Evolutionary conservation across 805 yeast genomes (phyloP), one percentile per base, ranked within the genome.

Genomic region (Candida khao-thaluensis): DNA sequence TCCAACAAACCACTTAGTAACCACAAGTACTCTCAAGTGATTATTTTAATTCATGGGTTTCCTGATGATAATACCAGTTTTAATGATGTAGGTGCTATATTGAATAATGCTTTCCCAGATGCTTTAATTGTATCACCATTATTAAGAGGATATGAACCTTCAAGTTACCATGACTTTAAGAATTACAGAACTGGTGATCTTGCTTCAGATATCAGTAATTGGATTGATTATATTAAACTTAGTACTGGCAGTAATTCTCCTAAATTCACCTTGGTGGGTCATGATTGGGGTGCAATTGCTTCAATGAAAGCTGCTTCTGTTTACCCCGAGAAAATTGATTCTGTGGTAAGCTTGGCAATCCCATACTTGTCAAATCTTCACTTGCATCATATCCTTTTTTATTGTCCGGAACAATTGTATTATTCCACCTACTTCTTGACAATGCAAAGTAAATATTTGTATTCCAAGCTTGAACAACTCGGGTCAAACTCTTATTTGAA

Each of bases 281-380:
- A 68, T 46, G 73, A 68, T 47, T 68, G 73, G 73, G 73, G 73
- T 15, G 71, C 73, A 7, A 47, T 64, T 14, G 56, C 59, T 20
- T 46, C 66, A 5, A 65, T 54, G 48, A 63, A 63, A 42, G 50
- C 66, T 3, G 64, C 70, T 2, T 45, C 54, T 15, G 35, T 55
- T 32, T 66, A 57, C 35, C 72, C 72, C 1, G 63, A 63, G 4
- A 34, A 54, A 30, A 44, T 68, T 14, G 48, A 63, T 2, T 59
- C 67, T 10, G 49, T 57, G 38, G 63, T 54, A 9, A 54, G 66
- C n/a, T 41, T 67, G 51, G 70, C 71, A 4, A 66, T 67, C 38
- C 73, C 73, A 6, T 62, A 62, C 40, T 15, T 66, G 11, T 35
- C 58, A 7, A 58, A 57, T 31, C 35, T 66, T 20, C 50, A 47